A percentile compares a stretch with the other conserved stretches of the same genome.
phyloP scores from a whole-genome alignment of 805 yeast genomes.

The Metschnikowia hibisci region DNA sequence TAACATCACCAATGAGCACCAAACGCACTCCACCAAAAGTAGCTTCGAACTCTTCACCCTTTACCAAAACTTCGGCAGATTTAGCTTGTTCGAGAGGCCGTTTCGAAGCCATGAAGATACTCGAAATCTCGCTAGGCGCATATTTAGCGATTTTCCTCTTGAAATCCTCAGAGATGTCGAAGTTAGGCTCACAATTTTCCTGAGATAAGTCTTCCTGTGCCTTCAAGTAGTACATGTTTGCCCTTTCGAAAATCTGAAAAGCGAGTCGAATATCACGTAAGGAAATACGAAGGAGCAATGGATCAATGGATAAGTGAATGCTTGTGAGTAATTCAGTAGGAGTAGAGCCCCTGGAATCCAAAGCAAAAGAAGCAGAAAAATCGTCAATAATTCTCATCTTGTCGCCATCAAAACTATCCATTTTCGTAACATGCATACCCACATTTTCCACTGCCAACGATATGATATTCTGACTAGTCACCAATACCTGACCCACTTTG shows the following conservation, averaged over 20 bases:
- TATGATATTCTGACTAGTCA: slow-evolving; percentile 63
- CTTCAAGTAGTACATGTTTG: slow-evolving; percentile 48
- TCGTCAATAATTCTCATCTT: slow-evolving; percentile 80
- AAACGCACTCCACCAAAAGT: slow-evolving; percentile 72
- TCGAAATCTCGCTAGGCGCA: slow-evolving; percentile 63
- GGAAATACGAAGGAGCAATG: slow-evolving; percentile 75
- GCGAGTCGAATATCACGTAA: slow-evolving; percentile 84
- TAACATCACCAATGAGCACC: slow-evolving; percentile 84
- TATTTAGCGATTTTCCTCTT: slow-evolving; percentile 56
- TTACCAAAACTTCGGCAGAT: slow-evolving; percentile 40
- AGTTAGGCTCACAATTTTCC: slow-evolving; percentile 23
- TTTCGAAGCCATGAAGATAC: slow-evolving; percentile 34
- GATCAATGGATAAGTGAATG: slow-evolving; percentile 71
- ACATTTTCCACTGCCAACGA: slow-evolving; percentile 70
- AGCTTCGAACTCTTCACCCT: slow-evolving; percentile 65
- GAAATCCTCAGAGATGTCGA: slow-evolving; percentile 59
- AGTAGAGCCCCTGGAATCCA: slow-evolving; percentile 69
- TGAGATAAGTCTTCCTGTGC: slow-evolving; percentile 15
- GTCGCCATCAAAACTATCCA: slow-evolving; percentile 62
- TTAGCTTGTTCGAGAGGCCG: slow-evolving; percentile 14
- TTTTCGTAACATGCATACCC: slow-evolving; percentile 79
- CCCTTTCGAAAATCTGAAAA: slow-evolving; percentile 64
- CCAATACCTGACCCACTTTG: slow-evolving; percentile 72
- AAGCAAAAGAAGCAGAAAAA: slow-evolving; percentile 70
- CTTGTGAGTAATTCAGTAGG: slow-evolving; percentile 54